These are phyloP conservation scores for Leccinum idahoense DNA, from an alignment of 1,284 basidiomycete genomes.

Conservation along the genomic window DNA sequence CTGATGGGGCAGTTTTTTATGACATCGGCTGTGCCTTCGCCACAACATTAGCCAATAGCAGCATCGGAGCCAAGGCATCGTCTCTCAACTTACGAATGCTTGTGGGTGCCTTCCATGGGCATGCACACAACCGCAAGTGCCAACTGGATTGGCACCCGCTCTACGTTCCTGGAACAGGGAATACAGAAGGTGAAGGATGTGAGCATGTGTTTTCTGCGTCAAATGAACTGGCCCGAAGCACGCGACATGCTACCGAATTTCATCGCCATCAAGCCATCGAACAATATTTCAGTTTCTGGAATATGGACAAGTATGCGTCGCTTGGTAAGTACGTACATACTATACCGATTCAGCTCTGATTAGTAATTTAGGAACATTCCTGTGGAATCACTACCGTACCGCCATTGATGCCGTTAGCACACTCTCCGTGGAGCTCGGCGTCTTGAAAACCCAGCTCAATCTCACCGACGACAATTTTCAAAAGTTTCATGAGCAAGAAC, in stretches of 20 bases:
- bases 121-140: slow-evolving; percentile 20
- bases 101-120: slow-evolving; percentile 27
- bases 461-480: neutral
- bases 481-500: neutral
- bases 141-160: slow-evolving; percentile 4
- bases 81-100: slow-evolving; percentile 5
- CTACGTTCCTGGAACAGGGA: slow-evolving; percentile 3
- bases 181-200: neutral
- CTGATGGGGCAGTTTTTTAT: slow-evolving; percentile 5
- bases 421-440: neutral
- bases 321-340: slow-evolving; percentile 1
- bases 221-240: slow-evolving; percentile 3
- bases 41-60: neutral
- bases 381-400: neutral
- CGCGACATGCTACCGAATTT: neutral
- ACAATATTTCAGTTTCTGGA: slow-evolving; percentile 1
- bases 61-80: neutral
- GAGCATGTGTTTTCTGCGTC: slow-evolving; percentile 9
- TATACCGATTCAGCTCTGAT: neutral
- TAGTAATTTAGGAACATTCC: neutral
- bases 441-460: neutral
- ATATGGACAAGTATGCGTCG: slow-evolving; percentile 1
- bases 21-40: slow-evolving; percentile 8
- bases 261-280: slow-evolving; percentile 4
- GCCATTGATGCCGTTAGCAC: neutral